phyloP scores from a whole-genome alignment of 1,284 basidiomycete genomes.

The Coniferiporia weirii region DNA sequence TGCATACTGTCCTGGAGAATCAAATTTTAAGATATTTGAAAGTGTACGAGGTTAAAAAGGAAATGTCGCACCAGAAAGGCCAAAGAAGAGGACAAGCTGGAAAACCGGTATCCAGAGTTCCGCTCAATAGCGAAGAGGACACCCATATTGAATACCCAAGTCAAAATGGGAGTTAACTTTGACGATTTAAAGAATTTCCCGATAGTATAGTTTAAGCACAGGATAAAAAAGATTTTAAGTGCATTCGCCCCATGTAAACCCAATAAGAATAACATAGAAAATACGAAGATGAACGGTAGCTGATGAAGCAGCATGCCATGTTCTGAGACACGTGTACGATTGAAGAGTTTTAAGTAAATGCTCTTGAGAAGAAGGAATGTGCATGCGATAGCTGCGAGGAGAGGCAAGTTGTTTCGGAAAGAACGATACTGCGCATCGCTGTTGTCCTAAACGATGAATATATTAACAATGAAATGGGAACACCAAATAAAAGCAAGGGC shows the following conservation, averaged over 20 bases:
- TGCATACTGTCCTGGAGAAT: conserved; percentile 59
- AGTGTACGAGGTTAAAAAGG: not conserved
- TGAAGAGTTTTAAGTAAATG: conserved; percentile 33
- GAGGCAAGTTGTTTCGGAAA: conserved; percentile 70
- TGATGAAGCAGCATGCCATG: conserved; percentile 29
- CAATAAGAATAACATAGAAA: conserved; percentile 66
- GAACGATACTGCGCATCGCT: conserved; percentile 82
- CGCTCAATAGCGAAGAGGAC: conserved; percentile 79
- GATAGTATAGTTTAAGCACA: conserved; percentile 68
- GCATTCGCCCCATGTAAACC: conserved; percentile 85
- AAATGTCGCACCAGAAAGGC: conserved; percentile 42
- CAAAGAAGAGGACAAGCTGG: conserved; percentile 50
- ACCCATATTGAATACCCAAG: conserved; percentile 74
- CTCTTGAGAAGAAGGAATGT: conserved; percentile 33
- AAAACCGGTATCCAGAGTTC: conserved; percentile 73
- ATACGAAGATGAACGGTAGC: conserved; percentile 53
- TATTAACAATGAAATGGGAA: not conserved
- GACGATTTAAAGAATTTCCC: conserved; percentile 43
- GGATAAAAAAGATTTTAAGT: conserved; percentile 74
- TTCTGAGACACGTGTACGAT: conserved; percentile 23
- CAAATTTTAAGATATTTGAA: not conserved
- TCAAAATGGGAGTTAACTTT: conserved; percentile 44
- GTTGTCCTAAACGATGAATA: conserved; percentile 55
- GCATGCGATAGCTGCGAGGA: conserved; percentile 49
- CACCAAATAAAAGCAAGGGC: conserved; percentile 26